Evolutionary conservation across 2,329 filamentous ascomycete genomes (phyloP), one percentile per base, ranked within the genome.

Genomic region (Apiospora malaysiana): DNA sequence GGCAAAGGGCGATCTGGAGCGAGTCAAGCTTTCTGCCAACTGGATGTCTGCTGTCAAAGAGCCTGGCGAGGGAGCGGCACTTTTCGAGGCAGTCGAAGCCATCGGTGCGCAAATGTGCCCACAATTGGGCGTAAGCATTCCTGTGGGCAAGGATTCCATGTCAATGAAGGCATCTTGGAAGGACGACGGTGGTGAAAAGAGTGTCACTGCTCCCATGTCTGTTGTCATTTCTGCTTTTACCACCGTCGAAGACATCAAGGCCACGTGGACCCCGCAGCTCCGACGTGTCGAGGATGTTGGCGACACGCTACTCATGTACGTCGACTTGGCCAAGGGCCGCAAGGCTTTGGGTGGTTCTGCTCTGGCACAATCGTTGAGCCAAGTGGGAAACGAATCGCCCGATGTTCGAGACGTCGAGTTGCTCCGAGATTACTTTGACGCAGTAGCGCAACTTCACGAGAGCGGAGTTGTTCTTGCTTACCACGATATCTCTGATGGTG

Each of bases 1-100:
- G 1, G 23, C 21, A 9, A 59, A 91, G 70, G 93, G 92, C 65
- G 90, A 93, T 70, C 85, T 98, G 68, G 89, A 89, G 72, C 91
- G 93, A 59, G 91, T 98, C 73, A 92, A 95, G 79, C 88, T 98
- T 12, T 98, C 95, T 3, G 95, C 95, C 68, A 98, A 99, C 84
- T 99, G 95, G 95, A 98, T 98, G 96, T 95, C 94, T 3, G 95
- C 95, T n/a, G 93, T 95, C 72, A 94, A 91, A 79, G 94, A 98
- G 80, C 92, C 93, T 27, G 96, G 96, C 66, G 96, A 99, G 82
- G 95, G 94, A 51, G 95, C 95, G 49, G 94, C 92, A 21, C 87
- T 98, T 43, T 98, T 97, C 78, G 94, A 98, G 81, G 96, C 95
- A 42, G 96, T 98, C 2, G 89, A 97, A 79, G 94, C 95, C 12